Base-by-base conservation (phyloP, 2,329 filamentous ascomycete genomes). In the Chaetomium strumarium region DNA sequence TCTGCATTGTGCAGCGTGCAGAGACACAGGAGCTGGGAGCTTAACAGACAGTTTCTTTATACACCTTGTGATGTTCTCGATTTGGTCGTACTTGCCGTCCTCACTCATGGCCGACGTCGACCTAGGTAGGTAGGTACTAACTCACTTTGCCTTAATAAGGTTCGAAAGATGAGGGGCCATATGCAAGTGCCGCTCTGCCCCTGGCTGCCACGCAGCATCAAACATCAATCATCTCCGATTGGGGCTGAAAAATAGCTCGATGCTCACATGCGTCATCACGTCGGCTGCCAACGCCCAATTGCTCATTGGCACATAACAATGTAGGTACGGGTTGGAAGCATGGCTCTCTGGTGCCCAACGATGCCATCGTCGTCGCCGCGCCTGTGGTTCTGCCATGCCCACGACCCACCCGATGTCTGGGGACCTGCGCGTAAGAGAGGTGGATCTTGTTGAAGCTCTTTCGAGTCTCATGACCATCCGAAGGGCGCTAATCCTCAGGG, bases 391-490 rank as follows among this genome's bases (percentile, higher is more conserved):
- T 16, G 41, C 34, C 24, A 24, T 4, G 7, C 24, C 24, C 7
- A 24, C 24, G 24, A 24, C 24, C 24, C 24, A 39, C 29, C 13
- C 34, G 11, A 1, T 20, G 7, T 14, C 24, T n/a, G 34, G 34
- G 31, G 48, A 54, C 45, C 38, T 57, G 55, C 47, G 50, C 48
- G 16, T 11, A 17, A 46, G 56, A 47, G 29, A 44, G 55, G 59
- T 61, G 60, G 60, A 62, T 57, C 53, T 49, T 54, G n/a, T 6
- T 33, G 48, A 43, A 51, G 52, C 43, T 46, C 52, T 55, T 58
- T 52, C 48, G 52, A 62, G 61, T 63, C 61, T 41, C 57, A 59
- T 58, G 61, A 63, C 58, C 58, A 47, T 33, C 51, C 50, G 44
- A 40, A 24, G 45, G 47, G 41, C 56, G 58, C 61, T 60, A 62